These are phyloP conservation scores for Davidsoniella neocaledoniae DNA, from an alignment of 2,329 filamentous ascomycete species.

Conservation along the genomic window DNA sequence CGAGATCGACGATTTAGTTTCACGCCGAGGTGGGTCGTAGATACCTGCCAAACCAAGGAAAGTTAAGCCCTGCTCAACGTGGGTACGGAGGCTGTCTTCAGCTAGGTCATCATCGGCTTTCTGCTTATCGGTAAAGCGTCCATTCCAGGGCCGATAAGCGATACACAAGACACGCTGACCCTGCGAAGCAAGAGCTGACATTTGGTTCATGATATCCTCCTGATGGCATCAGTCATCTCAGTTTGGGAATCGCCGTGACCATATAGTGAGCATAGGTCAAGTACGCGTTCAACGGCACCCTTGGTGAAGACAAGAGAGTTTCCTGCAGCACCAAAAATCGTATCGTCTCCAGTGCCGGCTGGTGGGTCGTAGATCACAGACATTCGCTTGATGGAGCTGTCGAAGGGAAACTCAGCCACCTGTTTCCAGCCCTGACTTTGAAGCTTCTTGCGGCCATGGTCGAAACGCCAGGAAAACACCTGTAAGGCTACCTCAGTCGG, in stretches of 20 bases:
- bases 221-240: conserved; percentile 33
- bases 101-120: conserved; percentile 12
- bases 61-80: conserved; percentile 50
- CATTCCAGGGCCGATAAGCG: conserved; percentile 44
- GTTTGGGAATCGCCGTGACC: conserved; percentile 26
- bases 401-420: conserved; percentile 60
- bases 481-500: conserved; percentile 64
- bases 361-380: conserved; percentile 51
- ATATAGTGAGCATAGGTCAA: conserved; percentile 37
- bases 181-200: conserved; percentile 43
- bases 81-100: conserved; percentile 34
- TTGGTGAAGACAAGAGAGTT: conserved; percentile 43
- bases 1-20: conserved; percentile 56
- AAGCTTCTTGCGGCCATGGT: conserved; percentile 36
- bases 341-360: conserved; percentile 20
- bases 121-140: conserved; percentile 27
- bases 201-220: conserved; percentile 33
- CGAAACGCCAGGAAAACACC: conserved; percentile 55
- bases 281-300: conserved; percentile 42
- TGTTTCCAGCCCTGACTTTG: conserved; percentile 41
- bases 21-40: conserved; percentile 70
- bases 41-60: conserved; percentile 74
- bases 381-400: conserved; percentile 65
- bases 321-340: conserved; percentile 19
- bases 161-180: conserved; percentile 59